A percentile compares a stretch with the other conserved stretches of the same genome.
phyloP scores from a whole-genome alignment of 2,329 filamentous ascomycete genomes.

The Pseudogymnoascus sp. region DNA sequence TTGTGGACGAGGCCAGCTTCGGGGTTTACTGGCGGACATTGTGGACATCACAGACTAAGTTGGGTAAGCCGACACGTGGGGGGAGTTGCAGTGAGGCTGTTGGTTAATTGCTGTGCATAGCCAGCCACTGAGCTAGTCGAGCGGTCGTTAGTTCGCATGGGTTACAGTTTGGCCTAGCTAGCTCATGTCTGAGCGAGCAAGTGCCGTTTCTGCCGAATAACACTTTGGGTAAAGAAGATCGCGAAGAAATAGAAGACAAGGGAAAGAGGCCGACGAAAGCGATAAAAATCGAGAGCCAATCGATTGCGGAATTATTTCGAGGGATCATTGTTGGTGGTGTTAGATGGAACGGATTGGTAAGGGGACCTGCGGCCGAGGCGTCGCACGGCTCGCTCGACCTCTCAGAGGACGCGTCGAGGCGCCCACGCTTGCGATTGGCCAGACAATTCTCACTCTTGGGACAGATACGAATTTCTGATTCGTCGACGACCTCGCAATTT shows the following conservation, averaged over 20 bases:
- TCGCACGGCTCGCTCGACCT: slow-evolving; percentile 4
- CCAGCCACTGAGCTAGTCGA: slow-evolving; percentile 2
- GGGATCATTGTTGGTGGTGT: not conserved
- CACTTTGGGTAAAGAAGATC: slow-evolving; percentile 3
- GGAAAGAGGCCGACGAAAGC: not conserved
- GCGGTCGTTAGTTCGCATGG: not conserved
- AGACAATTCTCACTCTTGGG: not conserved
- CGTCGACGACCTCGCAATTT: not conserved
- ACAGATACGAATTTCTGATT: not conserved
- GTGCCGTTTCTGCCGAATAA: not conserved
- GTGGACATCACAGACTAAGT: not conserved
- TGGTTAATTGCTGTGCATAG: not conserved
- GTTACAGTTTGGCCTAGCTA: not conserved
- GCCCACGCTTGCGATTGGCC: not conserved
- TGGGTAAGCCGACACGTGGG: slow-evolving; percentile 1
- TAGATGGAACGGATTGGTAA: not conserved
- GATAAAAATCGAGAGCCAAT: slow-evolving; percentile 6
- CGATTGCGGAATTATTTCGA: not conserved
- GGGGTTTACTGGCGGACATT: not conserved
- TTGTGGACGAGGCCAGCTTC: not conserved
- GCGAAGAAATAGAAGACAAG: slow-evolving; percentile 1
- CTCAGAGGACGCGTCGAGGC: not conserved
- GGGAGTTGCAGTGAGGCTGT: not conserved
- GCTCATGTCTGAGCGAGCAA: not conserved
- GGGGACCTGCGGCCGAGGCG: not conserved